Percentiles rank a stretch among this genome's conserved stretches.
phyloP scores from a whole-genome alignment of 148 eudicot species.

The Hydrangea macrophylla region DNA sequence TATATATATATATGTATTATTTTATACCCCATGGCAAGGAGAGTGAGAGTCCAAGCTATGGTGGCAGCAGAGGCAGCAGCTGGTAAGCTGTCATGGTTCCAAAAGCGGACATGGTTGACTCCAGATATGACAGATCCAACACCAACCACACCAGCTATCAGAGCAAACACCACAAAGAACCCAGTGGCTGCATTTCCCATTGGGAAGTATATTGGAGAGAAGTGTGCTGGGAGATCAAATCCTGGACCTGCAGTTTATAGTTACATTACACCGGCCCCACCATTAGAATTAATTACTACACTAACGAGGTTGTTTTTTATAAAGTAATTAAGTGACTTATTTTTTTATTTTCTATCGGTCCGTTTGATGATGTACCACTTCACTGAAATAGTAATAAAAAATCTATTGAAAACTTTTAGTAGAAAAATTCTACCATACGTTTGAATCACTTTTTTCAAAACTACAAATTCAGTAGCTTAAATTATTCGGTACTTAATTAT shows the following conservation, averaged over 20 bases:
- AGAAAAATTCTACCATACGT: no score
- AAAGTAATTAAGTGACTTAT: no score
- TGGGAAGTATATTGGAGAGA: slow-evolving; percentile 86
- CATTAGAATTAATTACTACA: no score
- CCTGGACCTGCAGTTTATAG: slow-evolving; percentile 57
- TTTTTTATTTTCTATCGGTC: no score
- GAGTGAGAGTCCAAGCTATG: slow-evolving; percentile 79
- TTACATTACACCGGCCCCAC: no score
- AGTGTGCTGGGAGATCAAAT: slow-evolving; percentile 74
- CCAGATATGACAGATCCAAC: slow-evolving; percentile 63
- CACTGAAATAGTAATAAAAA: no score
- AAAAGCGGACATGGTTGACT: slow-evolving; percentile 47
- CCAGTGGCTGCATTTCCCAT: slow-evolving; percentile 97
- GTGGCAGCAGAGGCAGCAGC: slow-evolving; percentile 55
- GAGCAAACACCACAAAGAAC: slow-evolving; percentile 66
- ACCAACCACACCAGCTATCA: slow-evolving; percentile 88
- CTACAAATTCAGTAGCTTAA: no score
- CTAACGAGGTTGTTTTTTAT: no score
- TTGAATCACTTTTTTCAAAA: no score
- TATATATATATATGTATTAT: not conserved
- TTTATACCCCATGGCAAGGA: slow-evolving; percentile 85
- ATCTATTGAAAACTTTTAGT: no score
- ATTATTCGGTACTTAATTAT: no score
- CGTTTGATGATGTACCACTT: no score
- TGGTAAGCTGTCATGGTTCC: slow-evolving; percentile 50